Conservation (phyloP, 1,139 yeast species). For the Candida pseudoviswanathii region DNA sequence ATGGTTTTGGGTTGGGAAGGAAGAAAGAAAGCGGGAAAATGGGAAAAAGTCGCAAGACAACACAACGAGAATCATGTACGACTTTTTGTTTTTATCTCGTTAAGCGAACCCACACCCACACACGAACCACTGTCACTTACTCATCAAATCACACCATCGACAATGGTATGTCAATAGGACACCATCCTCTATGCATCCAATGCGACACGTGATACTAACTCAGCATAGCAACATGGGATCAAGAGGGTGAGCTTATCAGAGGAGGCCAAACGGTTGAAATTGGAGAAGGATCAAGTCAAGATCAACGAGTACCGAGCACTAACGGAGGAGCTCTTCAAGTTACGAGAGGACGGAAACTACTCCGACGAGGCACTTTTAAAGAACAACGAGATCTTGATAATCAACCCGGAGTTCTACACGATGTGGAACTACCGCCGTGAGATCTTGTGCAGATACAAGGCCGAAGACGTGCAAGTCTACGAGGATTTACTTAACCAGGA, state of each 20-base stretch:
- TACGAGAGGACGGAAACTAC: conserved; percentile 34
- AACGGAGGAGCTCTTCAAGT: conserved; percentile 42
- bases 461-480: conserved; percentile 22
- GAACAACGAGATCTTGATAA: conserved; percentile 53
- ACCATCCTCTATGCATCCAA: neutral
- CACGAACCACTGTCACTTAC: neutral
- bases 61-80: neutral
- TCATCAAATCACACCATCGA: neutral
- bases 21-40: no score
- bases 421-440: conserved; percentile 90
- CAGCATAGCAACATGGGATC: conserved; percentile 63
- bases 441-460: conserved; percentile 43
- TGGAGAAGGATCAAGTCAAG: conserved; percentile 52
- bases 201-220: no score
- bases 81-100: neutral
- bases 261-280: conserved; percentile 58
- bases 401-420: conserved; percentile 88
- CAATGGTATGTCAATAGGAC: conserved; percentile 19
- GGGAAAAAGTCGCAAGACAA: conserved; percentile 1
- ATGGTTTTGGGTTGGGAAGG: no score
- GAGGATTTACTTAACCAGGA: conserved; percentile 54
- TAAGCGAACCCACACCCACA: neutral
- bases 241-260: conserved; percentile 60
- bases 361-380: conserved; percentile 46
- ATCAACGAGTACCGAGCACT: conserved; percentile 57